These are phyloP conservation scores for Vicia villosa DNA, from an alignment of 306 rosid species.

Conservation along the genomic window DNA sequence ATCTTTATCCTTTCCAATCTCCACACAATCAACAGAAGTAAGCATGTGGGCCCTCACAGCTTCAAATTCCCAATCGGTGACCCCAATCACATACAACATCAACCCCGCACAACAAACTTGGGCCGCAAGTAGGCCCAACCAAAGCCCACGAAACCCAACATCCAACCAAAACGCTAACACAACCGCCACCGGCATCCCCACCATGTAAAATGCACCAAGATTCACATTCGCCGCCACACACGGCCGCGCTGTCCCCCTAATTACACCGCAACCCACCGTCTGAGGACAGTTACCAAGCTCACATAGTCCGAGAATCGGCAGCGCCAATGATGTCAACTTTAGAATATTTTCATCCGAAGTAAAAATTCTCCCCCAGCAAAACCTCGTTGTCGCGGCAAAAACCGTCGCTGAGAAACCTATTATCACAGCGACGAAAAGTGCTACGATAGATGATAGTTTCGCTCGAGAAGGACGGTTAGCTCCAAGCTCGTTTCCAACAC, in stretches of 20 bases:
- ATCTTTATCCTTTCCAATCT: background rate
- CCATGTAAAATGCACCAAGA: slow-evolving; percentile 74
- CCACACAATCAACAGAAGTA: slow-evolving; percentile 28
- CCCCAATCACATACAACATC: slow-evolving; percentile 71
- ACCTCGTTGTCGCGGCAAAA: slow-evolving; percentile 60
- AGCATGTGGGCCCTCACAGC: slow-evolving; percentile 62
- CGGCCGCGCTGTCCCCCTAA: slow-evolving; percentile 83
- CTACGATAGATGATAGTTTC: slow-evolving; percentile 53
- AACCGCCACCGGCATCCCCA: slow-evolving; percentile 88
- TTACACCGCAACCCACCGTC: slow-evolving; percentile 84
- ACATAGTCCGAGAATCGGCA: slow-evolving; percentile 83
- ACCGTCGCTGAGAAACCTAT: slow-evolving; percentile 61
- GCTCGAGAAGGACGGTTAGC: slow-evolving; percentile 55
- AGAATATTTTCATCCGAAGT: slow-evolving; percentile 56
- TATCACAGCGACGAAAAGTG: slow-evolving; percentile 48
- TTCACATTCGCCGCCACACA: slow-evolving; percentile 77
- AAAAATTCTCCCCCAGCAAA: slow-evolving; percentile 71
- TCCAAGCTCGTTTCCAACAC: slow-evolving; percentile 90
- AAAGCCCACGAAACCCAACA: slow-evolving; percentile 78
- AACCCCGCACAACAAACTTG: slow-evolving; percentile 85
- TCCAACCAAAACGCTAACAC: slow-evolving; percentile 63
- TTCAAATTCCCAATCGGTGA: slow-evolving; percentile 72
- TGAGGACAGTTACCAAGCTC: slow-evolving; percentile 95
- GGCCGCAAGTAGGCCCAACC: slow-evolving; percentile 83
- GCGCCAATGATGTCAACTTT: slow-evolving; percentile 60